These are phyloP conservation scores for Saitozyma sp. DNA, from an alignment of 768 basidiomycete genomes.

Conservation along the genomic window DNA sequence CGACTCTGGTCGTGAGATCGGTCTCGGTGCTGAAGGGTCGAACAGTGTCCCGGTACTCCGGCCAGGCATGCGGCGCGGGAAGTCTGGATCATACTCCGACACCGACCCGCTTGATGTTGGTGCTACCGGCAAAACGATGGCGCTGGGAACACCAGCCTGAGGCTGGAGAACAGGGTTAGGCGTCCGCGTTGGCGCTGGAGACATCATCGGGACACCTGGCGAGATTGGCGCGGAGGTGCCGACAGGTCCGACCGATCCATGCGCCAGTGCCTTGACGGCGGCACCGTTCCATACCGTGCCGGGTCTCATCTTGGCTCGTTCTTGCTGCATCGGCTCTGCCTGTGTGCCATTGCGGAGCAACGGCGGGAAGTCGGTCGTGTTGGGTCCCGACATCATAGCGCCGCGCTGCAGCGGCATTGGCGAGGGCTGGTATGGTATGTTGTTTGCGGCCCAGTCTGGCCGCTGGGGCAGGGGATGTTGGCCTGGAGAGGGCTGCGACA, in stretches of 20 bases:
- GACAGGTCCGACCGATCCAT: neutral
- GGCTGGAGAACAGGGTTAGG: too few relatives aligned
- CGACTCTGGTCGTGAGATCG: too few relatives aligned
- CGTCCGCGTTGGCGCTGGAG: too few relatives aligned
- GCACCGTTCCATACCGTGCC: conserved; percentile 36
- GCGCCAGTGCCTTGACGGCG: conserved; percentile 10
- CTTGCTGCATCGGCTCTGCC: conserved; percentile 39
- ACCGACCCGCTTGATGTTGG: neutral
- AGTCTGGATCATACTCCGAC: conserved; percentile 25
- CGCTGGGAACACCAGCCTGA: too few relatives aligned
- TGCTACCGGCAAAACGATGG: neutral
- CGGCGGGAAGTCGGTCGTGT: conserved; percentile 35
- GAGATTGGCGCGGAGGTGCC: too few relatives aligned
- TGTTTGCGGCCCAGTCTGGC: conserved; percentile 46
- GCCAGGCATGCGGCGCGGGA: conserved; percentile 17
- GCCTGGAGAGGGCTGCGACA: conserved; percentile 20
- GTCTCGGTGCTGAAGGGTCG: too few relatives aligned
- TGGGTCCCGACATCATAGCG: conserved; percentile 4
- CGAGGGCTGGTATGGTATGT: conserved; percentile 43
- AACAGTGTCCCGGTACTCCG: too few relatives aligned
- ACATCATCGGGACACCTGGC: too few relatives aligned
- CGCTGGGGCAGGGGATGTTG: conserved; percentile 42
- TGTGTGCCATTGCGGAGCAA: conserved; percentile 25
- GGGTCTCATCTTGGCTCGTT: conserved; percentile 14
- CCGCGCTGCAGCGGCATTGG: conserved; percentile 19